Evolutionary conservation across 2,329 filamentous ascomycete species (phyloP).

Genomic region (Hypomyces rosellus): DNA sequence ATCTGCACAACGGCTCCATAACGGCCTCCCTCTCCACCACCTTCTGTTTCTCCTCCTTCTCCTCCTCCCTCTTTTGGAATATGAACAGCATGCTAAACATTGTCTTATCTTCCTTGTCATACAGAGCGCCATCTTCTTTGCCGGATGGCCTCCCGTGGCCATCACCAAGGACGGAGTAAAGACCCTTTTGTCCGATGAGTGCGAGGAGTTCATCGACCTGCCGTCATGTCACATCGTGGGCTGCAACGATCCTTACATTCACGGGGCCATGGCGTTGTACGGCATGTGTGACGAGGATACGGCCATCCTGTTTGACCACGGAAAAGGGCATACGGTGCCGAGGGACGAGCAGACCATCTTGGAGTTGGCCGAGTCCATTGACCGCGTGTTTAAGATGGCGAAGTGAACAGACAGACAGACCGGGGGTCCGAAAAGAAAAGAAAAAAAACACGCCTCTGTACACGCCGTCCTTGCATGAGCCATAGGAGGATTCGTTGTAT

Average conservation of each 20-base stretch:
- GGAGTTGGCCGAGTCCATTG: constrained; percentile 30
- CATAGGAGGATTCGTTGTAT: too few species aligned
- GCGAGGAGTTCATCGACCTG: constrained; percentile 43
- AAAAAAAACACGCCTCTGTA: too few species aligned
- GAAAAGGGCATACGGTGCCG: constrained; percentile 58
- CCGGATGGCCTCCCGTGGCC: constrained; percentile 47
- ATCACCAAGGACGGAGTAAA: constrained; percentile 30
- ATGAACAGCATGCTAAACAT: constrained; percentile 26
- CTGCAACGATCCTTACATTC: constrained; percentile 53
- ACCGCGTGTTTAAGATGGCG: not conserved
- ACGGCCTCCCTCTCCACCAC: too few species aligned
- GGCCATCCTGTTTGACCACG: constrained; percentile 57
- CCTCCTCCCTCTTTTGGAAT: too few species aligned
- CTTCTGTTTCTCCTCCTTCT: too few species aligned
- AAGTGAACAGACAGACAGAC: not conserved
- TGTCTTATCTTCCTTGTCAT: not conserved
- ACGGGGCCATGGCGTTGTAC: constrained; percentile 55
- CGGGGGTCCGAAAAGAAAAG: too few species aligned
- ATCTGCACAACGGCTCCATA: too few species aligned
- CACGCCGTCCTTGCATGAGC: too few species aligned
- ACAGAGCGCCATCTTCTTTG: constrained; percentile 45
- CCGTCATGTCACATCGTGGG: constrained; percentile 49
- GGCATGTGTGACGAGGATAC: constrained; percentile 55
- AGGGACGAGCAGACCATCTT: constrained; percentile 43
- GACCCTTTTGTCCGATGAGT: constrained; percentile 44